A percentile compares a stretch with the other conserved stretches of the same genome.
phyloP scores from a whole-genome alignment of 2,329 filamentous ascomycete genomes.

The Calonectria leucothoes region DNA sequence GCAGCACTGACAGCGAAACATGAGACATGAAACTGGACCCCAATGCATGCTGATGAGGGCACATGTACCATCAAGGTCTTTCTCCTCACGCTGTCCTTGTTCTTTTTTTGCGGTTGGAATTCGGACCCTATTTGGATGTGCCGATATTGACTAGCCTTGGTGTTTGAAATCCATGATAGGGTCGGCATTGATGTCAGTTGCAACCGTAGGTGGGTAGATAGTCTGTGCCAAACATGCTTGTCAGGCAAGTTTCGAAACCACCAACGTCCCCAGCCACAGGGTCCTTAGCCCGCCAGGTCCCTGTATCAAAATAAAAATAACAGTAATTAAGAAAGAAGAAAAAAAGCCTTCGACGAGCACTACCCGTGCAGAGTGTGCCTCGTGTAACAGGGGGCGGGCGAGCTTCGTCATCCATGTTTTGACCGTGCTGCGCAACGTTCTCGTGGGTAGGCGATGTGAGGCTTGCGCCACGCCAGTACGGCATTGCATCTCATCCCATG shows the following conservation, averaged over 20 bases:
- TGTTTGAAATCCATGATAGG: background rate
- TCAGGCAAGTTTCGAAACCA: constrained; percentile 12
- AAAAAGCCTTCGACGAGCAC: background rate
- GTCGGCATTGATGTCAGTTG: background rate
- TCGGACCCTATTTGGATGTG: too few species aligned
- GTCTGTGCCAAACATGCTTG: background rate
- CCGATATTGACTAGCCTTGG: background rate
- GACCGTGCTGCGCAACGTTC: background rate
- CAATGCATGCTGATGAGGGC: background rate
- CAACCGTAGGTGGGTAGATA: background rate
- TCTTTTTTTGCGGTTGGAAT: background rate
- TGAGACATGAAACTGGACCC: constrained; percentile 16
- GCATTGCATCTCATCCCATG: background rate
- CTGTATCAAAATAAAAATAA: background rate
- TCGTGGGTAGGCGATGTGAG: background rate
- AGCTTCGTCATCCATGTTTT: constrained; percentile 13
- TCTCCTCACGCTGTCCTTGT: constrained; percentile 2
- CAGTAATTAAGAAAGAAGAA: background rate
- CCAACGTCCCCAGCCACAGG: background rate
- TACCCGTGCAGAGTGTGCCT: constrained; percentile 1
- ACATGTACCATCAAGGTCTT: background rate
- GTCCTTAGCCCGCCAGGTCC: constrained; percentile 2
- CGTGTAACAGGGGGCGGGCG: constrained; percentile 1
- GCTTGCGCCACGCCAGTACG: background rate
- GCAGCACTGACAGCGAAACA: background rate